phyloP scores from a whole-genome alignment of 345 rosid genomes.

The Turnera subulata region DNA sequence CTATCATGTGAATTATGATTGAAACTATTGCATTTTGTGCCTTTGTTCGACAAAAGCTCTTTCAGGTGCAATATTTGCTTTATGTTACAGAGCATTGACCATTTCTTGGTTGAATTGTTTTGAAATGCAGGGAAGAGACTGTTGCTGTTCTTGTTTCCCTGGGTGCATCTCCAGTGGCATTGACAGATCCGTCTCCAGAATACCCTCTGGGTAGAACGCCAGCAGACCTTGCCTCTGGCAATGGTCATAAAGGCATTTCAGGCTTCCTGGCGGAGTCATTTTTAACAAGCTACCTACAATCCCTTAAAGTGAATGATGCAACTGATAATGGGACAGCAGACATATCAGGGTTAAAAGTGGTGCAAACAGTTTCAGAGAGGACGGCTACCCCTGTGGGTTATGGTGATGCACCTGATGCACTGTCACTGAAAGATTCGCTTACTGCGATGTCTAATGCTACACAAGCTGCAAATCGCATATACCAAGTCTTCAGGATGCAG shows the following conservation, averaged over 20 bases:
- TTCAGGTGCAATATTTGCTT: neutral
- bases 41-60: neutral
- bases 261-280: conserved; percentile 91
- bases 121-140: conserved; percentile 67
- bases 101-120: conserved; percentile 9
- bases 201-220: conserved; percentile 73
- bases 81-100: conserved; percentile 5
- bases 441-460: conserved; percentile 86
- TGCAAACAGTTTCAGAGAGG: conserved; percentile 62
- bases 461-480: conserved; percentile 84
- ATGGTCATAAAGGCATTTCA: conserved; percentile 89
- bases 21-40: neutral
- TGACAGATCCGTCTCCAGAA: conserved; percentile 83
- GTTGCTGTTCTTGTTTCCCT: conserved; percentile 68
- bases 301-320: conserved; percentile 56
- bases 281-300: conserved; percentile 58
- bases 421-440: conserved; percentile 80
- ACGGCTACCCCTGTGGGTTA: conserved; percentile 51
- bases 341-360: conserved; percentile 40
- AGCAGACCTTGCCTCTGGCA: conserved; percentile 83
- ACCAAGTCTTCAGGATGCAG: conserved; percentile 80
- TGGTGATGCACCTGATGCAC: conserved; percentile 50
- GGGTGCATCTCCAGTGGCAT: conserved; percentile 67
- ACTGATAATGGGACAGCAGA: conserved; percentile 38
- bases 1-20: no score